Base-by-base conservation (phyloP, 2,329 filamentous ascomycete genomes). In the Nemania diffusa region DNA sequence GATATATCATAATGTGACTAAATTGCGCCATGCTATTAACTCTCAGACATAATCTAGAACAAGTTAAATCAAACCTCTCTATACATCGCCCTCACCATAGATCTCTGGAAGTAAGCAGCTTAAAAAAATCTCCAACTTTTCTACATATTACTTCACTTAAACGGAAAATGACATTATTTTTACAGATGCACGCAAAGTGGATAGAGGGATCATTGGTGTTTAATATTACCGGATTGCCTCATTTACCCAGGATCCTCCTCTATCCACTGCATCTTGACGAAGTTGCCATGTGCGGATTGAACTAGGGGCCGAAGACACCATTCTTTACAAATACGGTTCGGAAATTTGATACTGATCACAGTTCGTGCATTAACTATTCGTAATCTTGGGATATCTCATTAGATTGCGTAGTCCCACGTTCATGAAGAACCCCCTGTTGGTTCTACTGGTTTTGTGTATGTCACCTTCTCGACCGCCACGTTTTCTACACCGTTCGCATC, bases 401-500 rank as follows among this genome's bases (percentile, higher is more conserved):
- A 68, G 61, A 67, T 24, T 22, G 26, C 5, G 20, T 64, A 52
- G 46, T 65, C 58, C 63, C 52, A 61, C 65, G 74, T 81, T 84
- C 81, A 88, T 76, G 85, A 84, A 59, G 77, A 76, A 7, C 82
- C 79, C 22, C 81, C 82, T 57, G 84, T 82, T 37, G 88, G 85
- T 73, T 89, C 86, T 63, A 90, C 88, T 44, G 90, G 90, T 83
- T 94, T 94, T 74, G 92, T 92, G 79, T 92, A 95, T 57, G 92
- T 94, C 69, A 95, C 91, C 83, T 95, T 95, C 79, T 95, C 92
- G 48, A 95, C 92, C 17, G 90, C 91, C 52, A 95, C 92, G 67
- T 90, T 93, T 79, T 94, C 92, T 40, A 87, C 87, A 17, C 92
- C 92, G 72, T 92, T 90, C 64, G 87, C 89, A 74, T 93, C 91